phyloP scores from a whole-genome alignment of 108 stramenopile species.

The Fragilariopsis cylindrus region DNA sequence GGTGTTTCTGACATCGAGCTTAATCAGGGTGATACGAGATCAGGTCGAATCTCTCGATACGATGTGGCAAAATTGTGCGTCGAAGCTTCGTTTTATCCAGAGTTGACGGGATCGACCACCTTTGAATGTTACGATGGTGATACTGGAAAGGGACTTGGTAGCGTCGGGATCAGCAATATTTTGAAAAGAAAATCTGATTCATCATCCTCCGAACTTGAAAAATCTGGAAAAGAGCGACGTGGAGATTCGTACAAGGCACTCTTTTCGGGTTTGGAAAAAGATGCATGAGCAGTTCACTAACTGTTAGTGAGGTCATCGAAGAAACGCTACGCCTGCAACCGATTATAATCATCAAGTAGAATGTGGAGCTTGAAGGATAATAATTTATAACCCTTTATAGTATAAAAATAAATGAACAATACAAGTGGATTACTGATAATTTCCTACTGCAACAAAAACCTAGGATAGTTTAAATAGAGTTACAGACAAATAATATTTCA shows the following conservation, averaged over 20 bases:
- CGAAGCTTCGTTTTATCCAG: constrained; percentile 39
- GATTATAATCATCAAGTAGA: no score
- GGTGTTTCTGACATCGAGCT: constrained; percentile 56
- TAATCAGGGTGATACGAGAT: constrained; percentile 84
- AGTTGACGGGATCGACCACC: constrained; percentile 52
- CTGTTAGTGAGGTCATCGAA: no score
- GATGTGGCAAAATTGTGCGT: constrained; percentile 78
- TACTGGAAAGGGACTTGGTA: constrained; percentile 60
- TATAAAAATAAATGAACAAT: no score
- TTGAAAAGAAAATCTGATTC: constrained; percentile 45
- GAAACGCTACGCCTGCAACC: no score
- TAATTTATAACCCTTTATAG: no score
- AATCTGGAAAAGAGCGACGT: constrained; percentile 56
- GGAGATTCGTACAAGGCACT: constrained; percentile 61
- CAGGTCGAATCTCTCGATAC: constrained; percentile 65
- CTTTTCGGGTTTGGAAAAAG: constrained; percentile 60
- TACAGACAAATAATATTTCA: no score
- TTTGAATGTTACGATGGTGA: constrained; percentile 80
- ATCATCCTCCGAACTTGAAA: constrained; percentile 11
- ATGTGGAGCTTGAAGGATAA: no score
- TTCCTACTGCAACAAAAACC: no score
- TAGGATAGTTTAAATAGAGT: no score
- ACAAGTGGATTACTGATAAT: no score
- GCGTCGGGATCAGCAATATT: constrained; percentile 67
- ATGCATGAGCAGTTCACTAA: constrained; percentile 16